phyloP scores from a whole-genome alignment of 495 filamentous ascomycete species.

The Apodospora peruviana region DNA sequence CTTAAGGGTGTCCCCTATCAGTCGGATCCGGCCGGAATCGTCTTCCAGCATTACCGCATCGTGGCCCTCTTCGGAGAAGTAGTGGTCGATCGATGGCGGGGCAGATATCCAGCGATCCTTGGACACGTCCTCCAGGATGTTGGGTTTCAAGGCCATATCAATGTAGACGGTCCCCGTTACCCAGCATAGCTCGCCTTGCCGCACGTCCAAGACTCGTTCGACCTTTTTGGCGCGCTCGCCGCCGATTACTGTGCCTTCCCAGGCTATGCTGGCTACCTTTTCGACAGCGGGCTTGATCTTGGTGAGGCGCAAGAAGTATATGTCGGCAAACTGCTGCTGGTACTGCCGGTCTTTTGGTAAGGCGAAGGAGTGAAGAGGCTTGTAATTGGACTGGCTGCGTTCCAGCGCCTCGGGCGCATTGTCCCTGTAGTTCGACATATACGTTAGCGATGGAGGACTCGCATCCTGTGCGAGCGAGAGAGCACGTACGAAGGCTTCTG shows the following conservation, averaged over 20 bases:
- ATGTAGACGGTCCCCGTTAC: constrained; percentile 91
- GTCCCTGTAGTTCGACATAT: constrained; percentile 28
- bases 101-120: constrained; percentile 89
- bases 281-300: constrained; percentile 83
- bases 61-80: constrained; percentile 51
- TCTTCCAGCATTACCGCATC: constrained; percentile 87
- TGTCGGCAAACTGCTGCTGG: constrained; percentile 91
- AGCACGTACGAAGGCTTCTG: constrained; percentile 26
- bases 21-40: constrained; percentile 83
- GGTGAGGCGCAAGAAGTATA: constrained; percentile 90
- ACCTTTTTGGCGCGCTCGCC: constrained; percentile 69
- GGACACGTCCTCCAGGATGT: constrained; percentile 89
- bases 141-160: constrained; percentile 95
- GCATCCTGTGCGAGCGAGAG: not conserved
- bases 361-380: constrained; percentile 65
- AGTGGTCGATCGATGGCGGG: constrained; percentile 74
- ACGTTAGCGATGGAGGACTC: not conserved
- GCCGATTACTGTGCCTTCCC: constrained; percentile 73
- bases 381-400: constrained; percentile 60
- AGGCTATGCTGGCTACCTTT: constrained; percentile 63
- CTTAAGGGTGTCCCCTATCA: constrained; percentile 63
- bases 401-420: constrained; percentile 27
- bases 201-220: constrained; percentile 86
- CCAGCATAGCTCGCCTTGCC: constrained; percentile 95
- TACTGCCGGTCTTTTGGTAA: constrained; percentile 73